A percentile compares a stretch with the other conserved stretches of the same genome.
These are phyloP conservation scores for Candida namnaoensis DNA, from an alignment of 805 yeast genomes.

Conservation along the genomic window DNA sequence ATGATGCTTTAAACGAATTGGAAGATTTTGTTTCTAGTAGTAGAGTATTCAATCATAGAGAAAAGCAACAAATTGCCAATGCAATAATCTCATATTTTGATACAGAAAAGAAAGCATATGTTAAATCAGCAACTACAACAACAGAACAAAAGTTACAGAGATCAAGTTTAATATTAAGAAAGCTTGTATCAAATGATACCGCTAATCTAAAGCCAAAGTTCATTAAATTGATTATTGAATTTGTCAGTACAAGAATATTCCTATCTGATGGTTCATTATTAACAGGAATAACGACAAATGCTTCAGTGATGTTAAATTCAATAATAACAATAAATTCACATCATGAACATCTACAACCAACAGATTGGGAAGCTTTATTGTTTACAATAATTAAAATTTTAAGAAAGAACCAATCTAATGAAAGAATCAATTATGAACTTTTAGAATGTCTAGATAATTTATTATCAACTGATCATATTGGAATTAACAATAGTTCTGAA, in stretches of 20 bases:
- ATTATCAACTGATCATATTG: slow-evolving; percentile 16
- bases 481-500: slow-evolving; percentile 10
- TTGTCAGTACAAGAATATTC: slow-evolving; percentile 6
- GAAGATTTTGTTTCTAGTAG: slow-evolving; percentile 18
- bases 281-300: slow-evolving; percentile 21
- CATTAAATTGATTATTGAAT: slow-evolving; percentile 5
- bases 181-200: slow-evolving; percentile 6
- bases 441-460: slow-evolving; percentile 15
- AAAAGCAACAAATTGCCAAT: slow-evolving; percentile 16
- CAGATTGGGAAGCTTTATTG: slow-evolving; percentile 8
- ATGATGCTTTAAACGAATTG: slow-evolving; percentile 35
- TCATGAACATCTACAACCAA: slow-evolving; percentile 10
- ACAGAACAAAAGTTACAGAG: slow-evolving; percentile 21
- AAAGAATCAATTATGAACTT: slow-evolving; percentile 19
- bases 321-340: slow-evolving; percentile 14
- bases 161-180: slow-evolving; percentile 24
- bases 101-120: slow-evolving; percentile 25
- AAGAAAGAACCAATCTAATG: slow-evolving; percentile 6
- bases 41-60: slow-evolving; percentile 15
- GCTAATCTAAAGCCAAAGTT: slow-evolving; percentile 8
- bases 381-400: slow-evolving; percentile 5
- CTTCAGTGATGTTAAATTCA: slow-evolving; percentile 18
- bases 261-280: slow-evolving; percentile 8
- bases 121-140: slow-evolving; percentile 16
- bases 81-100: slow-evolving; percentile 21